Conservation (phyloP, 2,329 filamentous ascomycete genomes). For the Apiospora aurea region DNA sequence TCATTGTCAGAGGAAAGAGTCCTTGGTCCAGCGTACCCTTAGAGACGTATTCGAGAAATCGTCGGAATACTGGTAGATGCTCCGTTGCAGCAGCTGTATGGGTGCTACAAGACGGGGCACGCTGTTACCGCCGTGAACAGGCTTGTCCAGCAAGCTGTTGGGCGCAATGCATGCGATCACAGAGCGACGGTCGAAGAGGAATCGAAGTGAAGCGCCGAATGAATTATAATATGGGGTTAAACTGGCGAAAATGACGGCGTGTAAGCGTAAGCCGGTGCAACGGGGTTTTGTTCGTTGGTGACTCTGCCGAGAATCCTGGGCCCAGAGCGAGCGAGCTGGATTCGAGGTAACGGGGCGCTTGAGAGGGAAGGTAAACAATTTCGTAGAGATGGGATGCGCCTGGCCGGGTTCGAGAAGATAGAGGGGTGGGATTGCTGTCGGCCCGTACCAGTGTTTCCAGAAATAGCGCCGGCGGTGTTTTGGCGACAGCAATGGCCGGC, state of each 20-base stretch:
- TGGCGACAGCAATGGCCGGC: constrained; percentile 24
- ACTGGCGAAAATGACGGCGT: constrained; percentile 6
- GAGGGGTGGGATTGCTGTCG: constrained; percentile 14
- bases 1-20: constrained; percentile 50
- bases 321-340: constrained; percentile 13
- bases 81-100: constrained; percentile 2
- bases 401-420: constrained; percentile 21
- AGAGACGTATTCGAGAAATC: constrained; percentile 29
- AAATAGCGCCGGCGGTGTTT: constrained; percentile 21
- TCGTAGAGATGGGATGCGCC: constrained; percentile 19
- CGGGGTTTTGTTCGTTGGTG: constrained; percentile 2
- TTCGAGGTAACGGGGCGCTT: neutral
- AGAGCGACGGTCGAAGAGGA: constrained; percentile 23
- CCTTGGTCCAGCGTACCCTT: constrained; percentile 42
- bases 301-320: constrained; percentile 16
- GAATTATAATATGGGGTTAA: constrained; percentile 13
- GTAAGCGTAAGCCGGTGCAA: neutral
- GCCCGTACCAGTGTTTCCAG: constrained; percentile 21
- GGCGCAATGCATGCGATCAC: constrained; percentile 31
- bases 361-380: neutral
- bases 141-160: constrained; percentile 44
- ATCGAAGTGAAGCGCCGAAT: constrained; percentile 23
- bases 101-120: constrained; percentile 22
- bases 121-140: constrained; percentile 36
- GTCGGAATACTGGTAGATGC: constrained; percentile 13